Percentiles rank a stretch among this genome's conserved stretches.
These are phyloP conservation scores for Voacanga thouarsii DNA, from an alignment of 257 asterid species.

Conservation along the genomic window DNA sequence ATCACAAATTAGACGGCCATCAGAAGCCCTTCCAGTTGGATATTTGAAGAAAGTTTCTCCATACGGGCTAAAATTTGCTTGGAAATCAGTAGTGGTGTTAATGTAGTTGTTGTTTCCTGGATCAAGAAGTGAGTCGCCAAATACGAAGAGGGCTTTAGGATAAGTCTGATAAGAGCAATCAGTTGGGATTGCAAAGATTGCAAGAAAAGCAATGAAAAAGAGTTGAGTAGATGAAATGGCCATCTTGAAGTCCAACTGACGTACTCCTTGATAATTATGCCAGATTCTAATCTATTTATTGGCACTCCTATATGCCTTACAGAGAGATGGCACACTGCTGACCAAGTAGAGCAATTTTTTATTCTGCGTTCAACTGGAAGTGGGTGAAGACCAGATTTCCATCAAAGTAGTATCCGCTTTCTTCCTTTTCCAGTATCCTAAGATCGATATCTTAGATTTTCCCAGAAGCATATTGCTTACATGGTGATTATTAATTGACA, in stretches of 20 bases:
- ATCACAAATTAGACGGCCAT: slow-evolving; percentile 63
- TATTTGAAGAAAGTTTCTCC: slow-evolving; percentile 47
- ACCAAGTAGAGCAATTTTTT: no score
- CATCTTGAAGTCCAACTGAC: background rate
- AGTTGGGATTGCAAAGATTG: background rate
- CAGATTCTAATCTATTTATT: no score
- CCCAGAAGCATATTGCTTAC: no score
- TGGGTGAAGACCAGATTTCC: no score
- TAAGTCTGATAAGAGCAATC: background rate
- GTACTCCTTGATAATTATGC: no score
- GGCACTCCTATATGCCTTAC: no score
- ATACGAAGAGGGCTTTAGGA: slow-evolving; percentile 36
- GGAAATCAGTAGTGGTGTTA: slow-evolving; percentile 57
- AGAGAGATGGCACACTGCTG: no score
- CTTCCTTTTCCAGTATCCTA: no score
- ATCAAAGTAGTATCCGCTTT: no score
- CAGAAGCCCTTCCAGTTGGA: slow-evolving; percentile 73
- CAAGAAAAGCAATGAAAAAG: background rate
- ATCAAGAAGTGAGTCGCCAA: slow-evolving; percentile 67
- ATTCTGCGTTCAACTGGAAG: no score
- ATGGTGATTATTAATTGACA: no score
- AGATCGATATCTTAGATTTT: no score
- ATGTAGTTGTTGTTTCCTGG: slow-evolving; percentile 72
- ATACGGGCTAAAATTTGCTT: slow-evolving; percentile 59
- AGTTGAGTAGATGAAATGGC: background rate